These are phyloP conservation scores for Polyporus tsugae DNA, from an alignment of 1,284 basidiomycete species.

Conservation along the genomic window DNA sequence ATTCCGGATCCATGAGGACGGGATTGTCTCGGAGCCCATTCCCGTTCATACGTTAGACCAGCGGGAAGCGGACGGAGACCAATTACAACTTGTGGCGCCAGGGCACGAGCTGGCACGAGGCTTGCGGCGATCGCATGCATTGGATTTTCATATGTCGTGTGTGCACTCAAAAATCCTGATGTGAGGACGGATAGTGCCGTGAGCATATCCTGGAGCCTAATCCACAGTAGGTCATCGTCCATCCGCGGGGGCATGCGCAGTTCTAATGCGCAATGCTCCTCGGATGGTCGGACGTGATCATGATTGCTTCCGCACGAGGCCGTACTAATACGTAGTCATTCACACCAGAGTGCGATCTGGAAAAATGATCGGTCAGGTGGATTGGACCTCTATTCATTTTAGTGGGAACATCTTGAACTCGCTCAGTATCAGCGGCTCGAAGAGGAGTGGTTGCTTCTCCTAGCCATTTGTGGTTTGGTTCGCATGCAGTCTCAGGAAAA, in stretches of 20 bases:
- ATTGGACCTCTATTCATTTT: not conserved
- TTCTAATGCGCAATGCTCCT: not conserved
- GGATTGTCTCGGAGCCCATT: not conserved
- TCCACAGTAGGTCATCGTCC: not conserved
- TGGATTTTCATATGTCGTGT: not conserved
- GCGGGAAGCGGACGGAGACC: not conserved
- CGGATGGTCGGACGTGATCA: not conserved
- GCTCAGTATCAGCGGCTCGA: not conserved
- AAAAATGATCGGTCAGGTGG: not conserved
- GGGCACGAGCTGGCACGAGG: no score
- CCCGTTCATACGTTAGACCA: not conserved
- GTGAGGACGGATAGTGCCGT: not conserved
- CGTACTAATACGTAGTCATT: not conserved
- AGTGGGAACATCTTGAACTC: not conserved
- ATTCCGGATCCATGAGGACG: not conserved
- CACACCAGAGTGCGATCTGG: not conserved
- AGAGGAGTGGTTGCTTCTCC: not conserved
- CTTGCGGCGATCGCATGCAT: not conserved
- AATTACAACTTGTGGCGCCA: no score
- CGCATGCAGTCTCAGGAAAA: not conserved
- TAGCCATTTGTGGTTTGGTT: not conserved
- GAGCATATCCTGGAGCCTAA: not conserved
- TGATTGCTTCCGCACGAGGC: not conserved
- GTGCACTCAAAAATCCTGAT: no score
- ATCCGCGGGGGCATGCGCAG: no score